Evolutionary conservation across 139 green algal genomes (phyloP), one percentile per base, ranked within the genome.

Genomic region (Bryopsis sp.): DNA sequence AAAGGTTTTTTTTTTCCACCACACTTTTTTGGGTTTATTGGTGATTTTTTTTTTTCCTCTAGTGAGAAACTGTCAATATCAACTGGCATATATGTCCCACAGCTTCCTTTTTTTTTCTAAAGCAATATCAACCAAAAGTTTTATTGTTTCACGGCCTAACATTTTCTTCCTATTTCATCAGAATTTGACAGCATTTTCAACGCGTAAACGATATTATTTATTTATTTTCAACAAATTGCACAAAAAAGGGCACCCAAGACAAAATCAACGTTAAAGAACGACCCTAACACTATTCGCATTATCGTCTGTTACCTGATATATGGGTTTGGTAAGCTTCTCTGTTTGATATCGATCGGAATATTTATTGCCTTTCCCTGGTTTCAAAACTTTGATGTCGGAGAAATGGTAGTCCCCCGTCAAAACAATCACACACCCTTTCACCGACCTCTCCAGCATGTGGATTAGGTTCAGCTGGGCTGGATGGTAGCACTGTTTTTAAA

Each of bases 381-480:
- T 33, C 1, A 73, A 22, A 0, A 79, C 32, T 70, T 86, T 86
- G 39, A 86, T 70, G 39, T 86, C 72, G 6, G 57, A 31, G 48
- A 80, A 22, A 54, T 87, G 81, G 72, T 74, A 85, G 59, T 87
- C 81, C 2, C 81, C 81, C 0, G 75, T 80, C 1, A 87, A 38
- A 24, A 87, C 32, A 11, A 87, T 72, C 24, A 78, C 74, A 63
- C 81, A 87, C 28, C 81, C 81, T 24, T 33, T 62, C n/a, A 58
- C 72, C 2, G 69, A 46, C 39, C 81, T 83, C 33, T 62, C 73
- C 2, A 87, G 48, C 8, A 75, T 84, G 62, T 87, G 81, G 66
- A 87, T 64, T 22, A 87, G 59, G 47, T 83, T 79, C 31, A 79
- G 37, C 48, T 87, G 81, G 43, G 79, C 75, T 0, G 69, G 71